Percentiles rank a stretch among this genome's conserved stretches.
These are phyloP conservation scores for Phytophthora podocarpi DNA, from an alignment of 352 stramenopile genomes.

Conservation along the genomic window DNA sequence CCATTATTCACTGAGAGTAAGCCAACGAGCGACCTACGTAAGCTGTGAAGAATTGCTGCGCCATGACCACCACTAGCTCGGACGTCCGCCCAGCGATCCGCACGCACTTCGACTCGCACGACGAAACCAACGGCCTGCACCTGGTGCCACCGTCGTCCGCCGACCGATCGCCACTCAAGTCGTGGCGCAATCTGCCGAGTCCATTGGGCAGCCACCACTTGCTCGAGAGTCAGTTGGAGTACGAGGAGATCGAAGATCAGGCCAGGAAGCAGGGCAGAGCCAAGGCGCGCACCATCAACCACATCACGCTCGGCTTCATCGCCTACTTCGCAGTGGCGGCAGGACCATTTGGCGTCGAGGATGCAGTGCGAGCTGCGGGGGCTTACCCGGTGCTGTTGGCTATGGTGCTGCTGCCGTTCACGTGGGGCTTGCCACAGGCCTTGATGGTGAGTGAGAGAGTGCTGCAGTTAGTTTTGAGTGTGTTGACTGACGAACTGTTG, in stretches of 20 bases:
- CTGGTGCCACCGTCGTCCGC: conserved; percentile 75
- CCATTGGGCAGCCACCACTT: conserved; percentile 52
- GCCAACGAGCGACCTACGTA: not conserved
- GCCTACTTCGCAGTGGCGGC: conserved; percentile 84
- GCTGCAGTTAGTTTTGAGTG: not conserved
- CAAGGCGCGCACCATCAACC: conserved; percentile 78
- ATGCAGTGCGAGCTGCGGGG: conserved; percentile 73
- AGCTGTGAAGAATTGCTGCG: not conserved
- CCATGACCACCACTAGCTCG: conserved; percentile 19
- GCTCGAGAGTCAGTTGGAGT: conserved; percentile 54
- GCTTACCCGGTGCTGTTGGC: conserved; percentile 74
- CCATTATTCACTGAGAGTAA: too few relatives aligned
- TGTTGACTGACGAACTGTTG: not conserved
- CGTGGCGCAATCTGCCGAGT: conserved; percentile 73
- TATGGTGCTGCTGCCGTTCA: conserved; percentile 76
- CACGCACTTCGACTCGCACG: conserved; percentile 67
- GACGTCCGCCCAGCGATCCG: conserved; percentile 36
- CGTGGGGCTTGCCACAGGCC: conserved; percentile 83
- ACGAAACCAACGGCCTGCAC: conserved; percentile 58
- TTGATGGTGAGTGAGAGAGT: conserved; percentile 58
- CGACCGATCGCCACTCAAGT: conserved; percentile 76
- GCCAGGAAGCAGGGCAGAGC: conserved; percentile 24
- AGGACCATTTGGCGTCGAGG: conserved; percentile 81
- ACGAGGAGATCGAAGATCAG: conserved; percentile 41
- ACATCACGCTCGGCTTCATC: conserved; percentile 84